Evolutionary conservation across 129 eudicot species (phyloP).

Genomic region (Erigeron canadensis): DNA sequence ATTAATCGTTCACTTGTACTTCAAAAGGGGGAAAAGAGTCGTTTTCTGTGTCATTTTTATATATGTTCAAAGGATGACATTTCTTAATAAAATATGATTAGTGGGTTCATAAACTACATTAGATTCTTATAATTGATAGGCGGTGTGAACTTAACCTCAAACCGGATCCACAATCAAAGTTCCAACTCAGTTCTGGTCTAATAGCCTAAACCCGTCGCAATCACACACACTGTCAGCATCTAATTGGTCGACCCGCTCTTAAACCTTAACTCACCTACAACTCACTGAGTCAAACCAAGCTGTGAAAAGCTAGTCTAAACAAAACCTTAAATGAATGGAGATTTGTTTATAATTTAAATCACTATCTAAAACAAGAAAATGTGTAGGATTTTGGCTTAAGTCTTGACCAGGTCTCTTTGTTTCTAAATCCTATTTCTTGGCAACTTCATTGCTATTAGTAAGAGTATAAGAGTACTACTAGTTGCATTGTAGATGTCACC

Average conservation of each 20-base stretch:
- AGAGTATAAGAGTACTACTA: slow-evolving; percentile 17
- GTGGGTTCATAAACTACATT: slow-evolving; percentile 32
- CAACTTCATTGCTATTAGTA: slow-evolving; percentile 33
- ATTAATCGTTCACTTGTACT: slow-evolving; percentile 3
- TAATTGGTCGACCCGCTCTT: slow-evolving; percentile 6
- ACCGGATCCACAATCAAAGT: slow-evolving; percentile 29
- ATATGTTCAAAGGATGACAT: slow-evolving; percentile 16
- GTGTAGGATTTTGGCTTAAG: slow-evolving; percentile 26
- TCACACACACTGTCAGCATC: slow-evolving; percentile 27
- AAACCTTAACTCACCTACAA: slow-evolving; percentile 19
- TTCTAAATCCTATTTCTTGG: slow-evolving; percentile 29
- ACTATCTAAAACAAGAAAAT: slow-evolving; percentile 39
- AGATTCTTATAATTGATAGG: slow-evolving; percentile 29
- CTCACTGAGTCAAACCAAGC: slow-evolving; percentile 27
- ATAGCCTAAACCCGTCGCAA: slow-evolving; percentile 3
- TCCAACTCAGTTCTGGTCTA: slow-evolving; percentile 26
- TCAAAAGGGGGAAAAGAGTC: slow-evolving; percentile 22
- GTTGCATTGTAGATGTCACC: slow-evolving; percentile 22
- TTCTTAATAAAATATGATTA: slow-evolving; percentile 27
- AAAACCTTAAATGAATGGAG: slow-evolving; percentile 19
- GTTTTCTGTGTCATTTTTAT: slow-evolving; percentile 23
- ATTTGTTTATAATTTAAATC: slow-evolving; percentile 33
- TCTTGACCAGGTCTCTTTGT: slow-evolving; percentile 38
- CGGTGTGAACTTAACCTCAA: slow-evolving; percentile 26
- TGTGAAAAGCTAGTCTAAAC: slow-evolving; percentile 19